Evolutionary conservation across 2,329 filamentous ascomycete genomes (phyloP), one percentile per base, ranked within the genome.

Genomic region (Fusarium mexicanum): DNA sequence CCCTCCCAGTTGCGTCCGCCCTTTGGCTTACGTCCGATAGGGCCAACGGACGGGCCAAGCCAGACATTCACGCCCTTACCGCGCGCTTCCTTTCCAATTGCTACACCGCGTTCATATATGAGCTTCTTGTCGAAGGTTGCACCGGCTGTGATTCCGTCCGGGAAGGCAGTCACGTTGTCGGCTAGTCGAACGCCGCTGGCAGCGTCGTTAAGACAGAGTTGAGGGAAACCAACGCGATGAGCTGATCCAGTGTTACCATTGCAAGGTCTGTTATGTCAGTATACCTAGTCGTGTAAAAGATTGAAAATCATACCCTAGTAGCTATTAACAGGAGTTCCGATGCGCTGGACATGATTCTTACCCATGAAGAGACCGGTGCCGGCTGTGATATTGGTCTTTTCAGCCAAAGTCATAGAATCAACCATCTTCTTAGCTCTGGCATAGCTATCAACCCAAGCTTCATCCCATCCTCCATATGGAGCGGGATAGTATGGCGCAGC

Each of bases 1-100:
- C 90, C 90, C 79, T 95, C 93, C 93, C 92, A 95, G 76, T 90
- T 93, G 44, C 93, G 88, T 22, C 93, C 93, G 20, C 91, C 93
- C 55, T 90, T 87, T 0, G 92, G 92, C 76, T 94, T 93, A 16
- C 92, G 87, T 5, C 93, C 93, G 3, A 95, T 79, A 4, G 94
- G 89, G 0, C 93, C 93, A 41, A 94, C 91, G 1, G 87, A 86
- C 2, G 93, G 93, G 0, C 92, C 93, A 13, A 95, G 86, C 75
- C 90, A 91, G 62, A 94, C 86, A 78, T 94, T 91, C 46, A 91
- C 87, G 5, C 93, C 93, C 79, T 95, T 95, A 5, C 91, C 92
- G 24, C 91, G 88, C 62, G 92, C 91, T 79, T 95, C 93, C 74
- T 91, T 84, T 29, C 93, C 93, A 11, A 95, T 83, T 5, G 91